Percentiles rank a stretch among this genome's conserved stretches.
Conservation (phyloP, 1,139 yeast genomes). For the Scheffersomyces illinoinensis region DNA sequence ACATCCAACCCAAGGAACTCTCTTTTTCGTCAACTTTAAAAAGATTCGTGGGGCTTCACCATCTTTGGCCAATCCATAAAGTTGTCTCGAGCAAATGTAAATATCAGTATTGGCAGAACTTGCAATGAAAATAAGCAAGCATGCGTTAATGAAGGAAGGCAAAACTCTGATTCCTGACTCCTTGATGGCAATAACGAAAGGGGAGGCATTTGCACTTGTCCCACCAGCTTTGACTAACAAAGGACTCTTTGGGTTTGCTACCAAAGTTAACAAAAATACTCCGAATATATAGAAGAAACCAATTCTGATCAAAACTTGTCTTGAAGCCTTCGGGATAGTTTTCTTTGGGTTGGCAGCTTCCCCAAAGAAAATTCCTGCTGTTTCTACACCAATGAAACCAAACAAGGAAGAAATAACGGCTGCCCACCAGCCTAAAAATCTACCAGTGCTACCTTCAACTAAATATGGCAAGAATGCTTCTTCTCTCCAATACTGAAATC, state of each 20-base stretch:
- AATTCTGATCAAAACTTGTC: slow-evolving; percentile 38
- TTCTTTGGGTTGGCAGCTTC: slow-evolving; percentile 30
- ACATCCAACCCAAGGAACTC: slow-evolving; percentile 8
- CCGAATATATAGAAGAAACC: slow-evolving; percentile 27
- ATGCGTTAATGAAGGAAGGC: slow-evolving; percentile 8
- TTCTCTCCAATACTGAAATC: slow-evolving; percentile 10
- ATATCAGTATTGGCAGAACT: slow-evolving; percentile 3
- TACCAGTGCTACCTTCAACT: slow-evolving; percentile 1
- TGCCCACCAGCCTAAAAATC: slow-evolving; percentile 14
- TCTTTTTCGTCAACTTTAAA: slow-evolving; percentile 8
- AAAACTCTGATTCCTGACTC: slow-evolving; percentile 11
- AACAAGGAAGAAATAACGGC: slow-evolving; percentile 21
- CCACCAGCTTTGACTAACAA: slow-evolving; percentile 6
- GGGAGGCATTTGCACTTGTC: slow-evolving; percentile 6
- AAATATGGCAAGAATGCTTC: not conserved
- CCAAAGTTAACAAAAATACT: slow-evolving; percentile 3
- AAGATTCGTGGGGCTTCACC: slow-evolving; percentile 8
- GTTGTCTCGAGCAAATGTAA: slow-evolving; percentile 3
- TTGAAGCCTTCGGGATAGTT: slow-evolving; percentile 35
- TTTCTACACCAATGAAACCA: slow-evolving; percentile 37
- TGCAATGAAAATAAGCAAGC: slow-evolving; percentile 6
- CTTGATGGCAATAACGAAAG: slow-evolving; percentile 13
- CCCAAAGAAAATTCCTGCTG: slow-evolving; percentile 11
- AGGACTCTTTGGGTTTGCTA: slow-evolving; percentile 1
- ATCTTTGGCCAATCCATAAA: slow-evolving; percentile 2